Base-by-base conservation (phyloP, 345 rosid genomes). In the Trapa incisa region DNA sequence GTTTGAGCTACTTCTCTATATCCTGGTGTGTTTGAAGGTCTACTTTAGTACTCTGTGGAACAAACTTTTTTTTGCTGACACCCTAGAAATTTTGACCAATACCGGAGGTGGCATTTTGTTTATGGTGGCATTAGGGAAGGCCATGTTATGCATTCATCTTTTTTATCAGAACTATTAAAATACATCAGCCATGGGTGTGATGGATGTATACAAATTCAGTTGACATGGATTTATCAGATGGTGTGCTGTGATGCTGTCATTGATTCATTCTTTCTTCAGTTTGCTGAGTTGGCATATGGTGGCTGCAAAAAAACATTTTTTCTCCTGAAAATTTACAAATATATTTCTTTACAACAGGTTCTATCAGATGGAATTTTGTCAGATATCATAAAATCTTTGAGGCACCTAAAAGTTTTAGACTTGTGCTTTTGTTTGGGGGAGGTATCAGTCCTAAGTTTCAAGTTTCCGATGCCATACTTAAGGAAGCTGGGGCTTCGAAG, bases 361-460 rank as follows among this genome's bases (percentile, higher is more conserved):
- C 78, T 91, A 71, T 84, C 89, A 50, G 96, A 88, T 73, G 50
- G 68, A 67, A 70, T 76, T 72, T 45, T 91, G 70, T 76, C 65
- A 54, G 76, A 78, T 66, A 72, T 85, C 16, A 17, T 80, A 50
- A 54, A 68, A 45, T 87, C 86, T 7, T 74, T 83, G 75, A 81
- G 72, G 67, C 76, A 71, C 71, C 71, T 91, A 74, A 72, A 64
- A 80, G 80, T 61, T 43, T 71, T 91, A 77, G 79, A 86, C 67
- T 77, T 91, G 66, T 83, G 81, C 66, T 81, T 85, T 79, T 88
- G 93, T 79, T 78, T 84, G 42, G 96, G 97, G 80, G 93, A 85
- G 74, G 79, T 88, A 77, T 84, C 93, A 56, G 72, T 81, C 65
- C 69, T 75, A 68, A 79, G 85, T 75, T 85, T 91, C 75, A 78